phyloP scores from a whole-genome alignment of 441 rosid species.

The Arabidopsis lyrata region DNA sequence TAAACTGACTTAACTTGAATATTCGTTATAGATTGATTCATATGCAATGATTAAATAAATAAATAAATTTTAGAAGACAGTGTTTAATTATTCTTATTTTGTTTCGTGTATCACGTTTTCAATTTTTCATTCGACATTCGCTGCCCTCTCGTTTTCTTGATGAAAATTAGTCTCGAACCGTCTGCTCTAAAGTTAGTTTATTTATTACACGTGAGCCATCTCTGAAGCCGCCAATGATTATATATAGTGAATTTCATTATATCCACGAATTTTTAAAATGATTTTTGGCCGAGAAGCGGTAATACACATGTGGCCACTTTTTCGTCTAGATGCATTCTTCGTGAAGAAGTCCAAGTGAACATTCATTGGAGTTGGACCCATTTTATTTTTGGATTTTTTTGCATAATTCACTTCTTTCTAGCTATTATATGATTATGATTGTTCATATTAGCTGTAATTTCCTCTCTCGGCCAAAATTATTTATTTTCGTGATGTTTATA shows the following conservation, averaged over 20 bases:
- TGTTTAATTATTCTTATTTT: too few species aligned
- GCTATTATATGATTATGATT: background rate
- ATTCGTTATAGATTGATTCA: too few species aligned
- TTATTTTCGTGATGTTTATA: too few species aligned
- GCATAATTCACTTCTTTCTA: background rate
- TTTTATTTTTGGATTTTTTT: background rate
- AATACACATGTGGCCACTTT: slow-evolving; percentile 21
- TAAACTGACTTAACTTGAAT: too few species aligned
- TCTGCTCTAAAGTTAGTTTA: slow-evolving; percentile 6
- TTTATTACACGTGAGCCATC: slow-evolving; percentile 20
- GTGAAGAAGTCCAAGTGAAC: slow-evolving; percentile 17
- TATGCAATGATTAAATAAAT: too few species aligned
- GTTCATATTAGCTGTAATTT: slow-evolving; percentile 4
- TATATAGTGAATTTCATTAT: background rate
- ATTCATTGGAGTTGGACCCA: slow-evolving; percentile 22
- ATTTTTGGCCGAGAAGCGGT: background rate
- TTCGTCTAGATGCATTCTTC: slow-evolving; percentile 21
- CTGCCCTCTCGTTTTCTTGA: slow-evolving; percentile 1
- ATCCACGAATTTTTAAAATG: background rate
- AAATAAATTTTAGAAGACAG: too few species aligned
- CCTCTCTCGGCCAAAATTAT: too few species aligned
- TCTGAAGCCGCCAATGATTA: slow-evolving; percentile 9
- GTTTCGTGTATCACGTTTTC: slow-evolving; percentile 18
- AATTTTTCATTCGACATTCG: background rate
- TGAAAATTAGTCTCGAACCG: slow-evolving; percentile 23